A percentile compares a stretch with the other conserved stretches of the same genome.
Evolutionary conservation across 805 yeast species (phyloP).

Genomic region (Ogataea trehaloabstinens): DNA sequence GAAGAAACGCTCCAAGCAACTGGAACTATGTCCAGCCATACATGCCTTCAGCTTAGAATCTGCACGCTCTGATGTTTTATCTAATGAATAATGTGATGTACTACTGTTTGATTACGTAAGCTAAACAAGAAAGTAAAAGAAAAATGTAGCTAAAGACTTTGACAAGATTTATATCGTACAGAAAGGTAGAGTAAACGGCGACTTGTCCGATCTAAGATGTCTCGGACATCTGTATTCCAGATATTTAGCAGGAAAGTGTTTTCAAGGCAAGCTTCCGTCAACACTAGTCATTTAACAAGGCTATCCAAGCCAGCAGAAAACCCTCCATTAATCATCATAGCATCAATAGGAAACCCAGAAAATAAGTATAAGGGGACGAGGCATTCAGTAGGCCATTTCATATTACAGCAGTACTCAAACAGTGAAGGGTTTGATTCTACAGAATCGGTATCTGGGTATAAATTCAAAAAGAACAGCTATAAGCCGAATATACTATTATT

Average conservation of each 20-base stretch:
- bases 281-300: slow-evolving; percentile 5
- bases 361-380: slow-evolving; percentile 57
- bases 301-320: slow-evolving; percentile 13
- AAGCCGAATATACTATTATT: slow-evolving; percentile 40
- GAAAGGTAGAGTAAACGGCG: too few relatives aligned
- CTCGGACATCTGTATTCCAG: too few relatives aligned
- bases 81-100: too few relatives aligned
- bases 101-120: too few relatives aligned
- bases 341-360: slow-evolving; percentile 80
- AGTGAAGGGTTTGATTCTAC: slow-evolving; percentile 19
- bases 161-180: too few relatives aligned
- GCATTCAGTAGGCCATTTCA: slow-evolving; percentile 74
- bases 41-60: too few relatives aligned
- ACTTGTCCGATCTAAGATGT: too few relatives aligned
- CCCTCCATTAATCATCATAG: slow-evolving; percentile 32
- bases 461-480: slow-evolving; percentile 18
- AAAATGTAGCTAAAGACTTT: too few relatives aligned
- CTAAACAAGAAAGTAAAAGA: too few relatives aligned
- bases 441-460: slow-evolving; percentile 22
- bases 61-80: too few relatives aligned
- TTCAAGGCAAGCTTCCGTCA: background rate
- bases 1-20: background rate
- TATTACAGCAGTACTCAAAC: slow-evolving; percentile 36
- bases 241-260: background rate
- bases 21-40: background rate